These are phyloP conservation scores for Claviceps spartinae DNA, from an alignment of 2,329 filamentous ascomycete species.

Conservation along the genomic window DNA sequence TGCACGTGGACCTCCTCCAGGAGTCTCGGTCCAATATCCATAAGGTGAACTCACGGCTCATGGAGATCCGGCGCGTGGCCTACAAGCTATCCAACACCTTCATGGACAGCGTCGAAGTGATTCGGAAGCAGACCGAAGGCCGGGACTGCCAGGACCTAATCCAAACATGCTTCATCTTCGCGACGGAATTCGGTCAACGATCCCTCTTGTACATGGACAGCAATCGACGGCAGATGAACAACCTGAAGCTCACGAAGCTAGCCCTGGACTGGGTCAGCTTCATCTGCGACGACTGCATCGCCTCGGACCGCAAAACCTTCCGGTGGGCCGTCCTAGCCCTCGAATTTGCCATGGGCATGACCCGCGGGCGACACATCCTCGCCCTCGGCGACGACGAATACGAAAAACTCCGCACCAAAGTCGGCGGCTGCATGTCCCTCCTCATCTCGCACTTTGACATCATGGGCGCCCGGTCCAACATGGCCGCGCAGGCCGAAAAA, in stretches of 20 bases:
- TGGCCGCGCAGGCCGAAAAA: conserved; percentile 88
- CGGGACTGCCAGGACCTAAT: conserved; percentile 90
- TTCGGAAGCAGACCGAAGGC: conserved; percentile 70
- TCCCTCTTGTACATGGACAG: conserved; percentile 92
- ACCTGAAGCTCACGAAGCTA: conserved; percentile 83
- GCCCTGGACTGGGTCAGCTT: conserved; percentile 96
- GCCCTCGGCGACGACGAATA: conserved; percentile 83
- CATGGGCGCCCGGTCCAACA: conserved; percentile 86
- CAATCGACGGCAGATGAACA: conserved; percentile 93
- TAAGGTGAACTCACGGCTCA: conserved; percentile 79
- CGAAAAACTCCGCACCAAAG: conserved; percentile 66
- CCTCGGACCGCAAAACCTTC: conserved; percentile 90
- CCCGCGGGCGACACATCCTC: conserved; percentile 83
- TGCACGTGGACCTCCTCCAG: conserved; percentile 76
- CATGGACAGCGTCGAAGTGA: conserved; percentile 95
- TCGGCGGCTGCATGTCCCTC: conserved; percentile 93
- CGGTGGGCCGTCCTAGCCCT: conserved; percentile 92
- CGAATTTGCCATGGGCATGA: conserved; percentile 97
- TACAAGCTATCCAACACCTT: conserved; percentile 96
- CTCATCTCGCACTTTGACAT: conserved; percentile 98
- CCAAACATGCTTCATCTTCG: conserved; percentile 95
- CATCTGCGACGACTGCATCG: conserved; percentile 91
- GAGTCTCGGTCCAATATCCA: conserved; percentile 89
- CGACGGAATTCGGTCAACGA: conserved; percentile 95
- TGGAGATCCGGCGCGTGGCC: conserved; percentile 87